Evolutionary conservation across 768 basidiomycete species (phyloP).

Genomic region (Tulasnella sp.): DNA sequence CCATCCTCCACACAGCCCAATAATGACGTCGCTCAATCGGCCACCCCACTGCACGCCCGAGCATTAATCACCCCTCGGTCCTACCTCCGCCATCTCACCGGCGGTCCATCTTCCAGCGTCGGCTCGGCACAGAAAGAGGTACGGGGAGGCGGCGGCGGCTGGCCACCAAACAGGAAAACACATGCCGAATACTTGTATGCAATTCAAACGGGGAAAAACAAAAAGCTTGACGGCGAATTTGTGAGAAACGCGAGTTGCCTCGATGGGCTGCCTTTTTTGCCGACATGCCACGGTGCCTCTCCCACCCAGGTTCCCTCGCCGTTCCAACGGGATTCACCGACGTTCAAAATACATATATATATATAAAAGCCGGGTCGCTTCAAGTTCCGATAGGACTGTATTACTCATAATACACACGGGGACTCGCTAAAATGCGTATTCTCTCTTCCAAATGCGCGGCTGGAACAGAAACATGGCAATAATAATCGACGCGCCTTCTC

Average conservation of each 20-base stretch:
- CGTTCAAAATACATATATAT: background rate
- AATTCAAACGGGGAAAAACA: background rate
- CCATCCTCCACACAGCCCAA: background rate
- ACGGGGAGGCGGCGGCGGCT: background rate
- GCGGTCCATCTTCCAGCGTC: background rate
- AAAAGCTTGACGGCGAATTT: slow-evolving; percentile 4
- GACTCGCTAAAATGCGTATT: background rate
- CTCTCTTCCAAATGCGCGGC: background rate
- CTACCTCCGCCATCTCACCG: background rate
- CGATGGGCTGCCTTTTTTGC: background rate
- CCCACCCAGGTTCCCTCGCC: background rate
- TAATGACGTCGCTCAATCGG: background rate
- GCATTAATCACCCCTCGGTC: background rate
- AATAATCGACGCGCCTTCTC: background rate
- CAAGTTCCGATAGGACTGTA: background rate
- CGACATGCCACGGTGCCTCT: background rate
- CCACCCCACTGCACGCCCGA: background rate
- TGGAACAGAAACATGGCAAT: background rate
- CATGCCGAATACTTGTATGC: background rate
- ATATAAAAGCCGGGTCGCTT: background rate
- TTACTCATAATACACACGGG: background rate
- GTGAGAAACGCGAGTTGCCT: background rate
- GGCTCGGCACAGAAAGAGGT: background rate
- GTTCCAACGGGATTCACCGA: background rate
- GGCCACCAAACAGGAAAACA: background rate